A percentile compares a stretch with the other conserved stretches of the same genome.
These are phyloP conservation scores for Mycena venus DNA, from an alignment of 768 basidiomycete species.

Conservation along the genomic window DNA sequence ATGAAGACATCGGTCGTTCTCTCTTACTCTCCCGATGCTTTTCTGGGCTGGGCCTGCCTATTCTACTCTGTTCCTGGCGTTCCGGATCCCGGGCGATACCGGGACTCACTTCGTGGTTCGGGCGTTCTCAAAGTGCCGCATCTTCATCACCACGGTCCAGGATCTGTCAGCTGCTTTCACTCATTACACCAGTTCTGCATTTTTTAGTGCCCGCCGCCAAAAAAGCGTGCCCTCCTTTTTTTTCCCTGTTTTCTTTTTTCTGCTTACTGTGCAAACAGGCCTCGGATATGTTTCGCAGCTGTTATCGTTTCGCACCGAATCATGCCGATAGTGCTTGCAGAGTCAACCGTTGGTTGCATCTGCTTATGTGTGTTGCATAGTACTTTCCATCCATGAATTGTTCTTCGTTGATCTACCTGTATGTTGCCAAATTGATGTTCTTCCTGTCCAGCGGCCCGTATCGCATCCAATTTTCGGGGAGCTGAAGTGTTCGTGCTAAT, in stretches of 20 bases:
- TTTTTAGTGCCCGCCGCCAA: background rate
- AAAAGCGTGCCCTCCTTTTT: background rate
- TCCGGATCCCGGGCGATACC: background rate
- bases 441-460: background rate
- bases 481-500: background rate
- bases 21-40: background rate
- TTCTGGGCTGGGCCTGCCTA: background rate
- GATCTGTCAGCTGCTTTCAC: background rate
- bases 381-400: background rate
- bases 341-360: background rate
- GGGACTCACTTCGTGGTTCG: background rate
- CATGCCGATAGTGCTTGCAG: background rate
- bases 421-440: background rate
- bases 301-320: background rate
- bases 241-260: too few species aligned
- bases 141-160: background rate
- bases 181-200: background rate
- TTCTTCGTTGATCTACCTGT: background rate
- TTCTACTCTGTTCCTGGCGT: background rate
- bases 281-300: background rate
- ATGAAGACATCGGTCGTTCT: background rate
- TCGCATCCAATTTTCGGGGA: background rate
- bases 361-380: background rate
- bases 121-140: background rate
- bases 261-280: background rate